Evolutionary conservation across 345 rosid species (phyloP).

Genomic region (Rhizophora apiculata): DNA sequence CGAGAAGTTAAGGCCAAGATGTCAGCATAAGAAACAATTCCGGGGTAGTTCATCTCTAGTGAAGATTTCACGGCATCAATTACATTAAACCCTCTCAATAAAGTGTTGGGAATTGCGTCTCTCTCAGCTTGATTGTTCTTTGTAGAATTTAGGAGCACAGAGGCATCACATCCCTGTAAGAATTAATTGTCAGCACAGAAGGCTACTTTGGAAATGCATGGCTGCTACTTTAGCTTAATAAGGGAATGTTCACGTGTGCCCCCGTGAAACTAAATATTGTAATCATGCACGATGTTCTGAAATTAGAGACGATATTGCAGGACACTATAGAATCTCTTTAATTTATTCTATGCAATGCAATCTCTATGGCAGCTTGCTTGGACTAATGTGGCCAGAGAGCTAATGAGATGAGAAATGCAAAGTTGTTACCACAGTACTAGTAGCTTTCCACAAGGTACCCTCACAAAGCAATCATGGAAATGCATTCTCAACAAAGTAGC

Average conservation of each 20-base stretch:
- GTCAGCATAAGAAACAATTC: constrained; percentile 37
- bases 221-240: background rate
- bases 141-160: constrained; percentile 40
- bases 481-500: constrained; percentile 45
- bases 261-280: no score
- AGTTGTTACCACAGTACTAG: no score
- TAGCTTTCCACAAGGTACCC: constrained; percentile 29
- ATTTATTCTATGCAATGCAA: no score
- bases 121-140: constrained; percentile 40
- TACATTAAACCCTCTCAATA: constrained; percentile 47
- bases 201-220: background rate
- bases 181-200: background rate
- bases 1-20: constrained; percentile 31
- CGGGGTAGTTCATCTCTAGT: constrained; percentile 33
- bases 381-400: no score
- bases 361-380: no score
- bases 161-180: constrained; percentile 55
- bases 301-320: no score
- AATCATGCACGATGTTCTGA: no score
- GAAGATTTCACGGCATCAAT: constrained; percentile 44
- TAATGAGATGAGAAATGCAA: no score
- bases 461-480: constrained; percentile 55
- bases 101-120: constrained; percentile 35
- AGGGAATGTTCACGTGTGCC: no score
- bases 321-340: no score